Percentiles rank a stretch among this genome's conserved stretches.
Conservation (phyloP, 805 yeast species). For the Sporopachydermia quercuum region DNA sequence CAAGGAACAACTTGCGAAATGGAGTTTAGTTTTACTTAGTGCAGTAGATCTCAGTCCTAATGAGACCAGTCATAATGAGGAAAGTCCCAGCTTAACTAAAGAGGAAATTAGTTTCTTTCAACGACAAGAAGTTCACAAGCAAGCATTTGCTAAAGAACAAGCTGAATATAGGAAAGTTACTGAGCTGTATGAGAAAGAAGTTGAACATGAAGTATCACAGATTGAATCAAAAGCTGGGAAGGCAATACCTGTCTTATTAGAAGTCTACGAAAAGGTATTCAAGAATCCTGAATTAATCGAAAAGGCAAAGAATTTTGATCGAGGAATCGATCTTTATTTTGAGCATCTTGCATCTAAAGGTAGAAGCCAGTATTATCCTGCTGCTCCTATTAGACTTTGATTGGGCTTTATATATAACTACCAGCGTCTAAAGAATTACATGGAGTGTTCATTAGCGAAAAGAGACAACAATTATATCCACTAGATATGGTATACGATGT, state of each 20-base stretch:
- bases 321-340: neutral
- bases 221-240: neutral
- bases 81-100: neutral
- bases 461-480: no score
- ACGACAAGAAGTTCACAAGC: neutral
- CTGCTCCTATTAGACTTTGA: neutral
- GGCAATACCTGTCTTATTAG: neutral
- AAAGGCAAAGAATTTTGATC: neutral
- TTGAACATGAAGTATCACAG: neutral
- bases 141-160: neutral
- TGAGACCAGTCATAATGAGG: neutral
- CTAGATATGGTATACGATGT: no score
- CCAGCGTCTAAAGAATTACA: no score
- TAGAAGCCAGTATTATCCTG: neutral
- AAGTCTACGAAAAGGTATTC: neutral
- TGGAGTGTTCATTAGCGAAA: no score
- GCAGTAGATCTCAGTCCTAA: neutral
- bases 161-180: neutral
- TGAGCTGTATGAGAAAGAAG: neutral
- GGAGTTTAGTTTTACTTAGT: no score
- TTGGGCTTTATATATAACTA: no score
- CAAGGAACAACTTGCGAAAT: neutral
- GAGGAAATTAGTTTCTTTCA: neutral
- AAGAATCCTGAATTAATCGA: neutral
- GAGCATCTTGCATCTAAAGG: neutral